Percentiles rank a stretch among this genome's conserved stretches.
These are phyloP conservation scores for Phytopythium boreale DNA, from an alignment of 352 stramenopile genomes.

Conservation along the genomic window DNA sequence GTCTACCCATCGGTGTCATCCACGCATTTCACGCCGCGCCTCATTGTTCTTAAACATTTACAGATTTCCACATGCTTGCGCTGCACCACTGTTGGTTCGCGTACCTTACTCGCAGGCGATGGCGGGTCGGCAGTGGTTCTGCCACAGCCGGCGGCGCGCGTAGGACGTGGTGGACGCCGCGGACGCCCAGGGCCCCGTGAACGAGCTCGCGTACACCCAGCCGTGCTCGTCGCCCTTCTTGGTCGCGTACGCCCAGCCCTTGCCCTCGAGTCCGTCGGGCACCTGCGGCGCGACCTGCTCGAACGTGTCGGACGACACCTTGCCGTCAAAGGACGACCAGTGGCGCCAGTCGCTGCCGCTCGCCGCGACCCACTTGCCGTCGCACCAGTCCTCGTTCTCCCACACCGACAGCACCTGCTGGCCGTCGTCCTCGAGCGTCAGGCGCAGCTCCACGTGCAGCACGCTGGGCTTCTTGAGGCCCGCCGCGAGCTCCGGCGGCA, in stretches of 20 bases:
- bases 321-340: constrained; percentile 57
- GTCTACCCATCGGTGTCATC: too few relatives aligned
- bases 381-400: constrained; percentile 63
- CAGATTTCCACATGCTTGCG: neutral
- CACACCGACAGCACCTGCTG: constrained; percentile 56
- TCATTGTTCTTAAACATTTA: constrained; percentile 3
- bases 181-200: constrained; percentile 56
- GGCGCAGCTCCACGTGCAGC: constrained; percentile 41
- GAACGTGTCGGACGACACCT: constrained; percentile 59
- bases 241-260: constrained; percentile 66
- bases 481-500: constrained; percentile 41
- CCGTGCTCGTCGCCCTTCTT: constrained; percentile 63
- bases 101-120: constrained; percentile 35
- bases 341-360: constrained; percentile 51
- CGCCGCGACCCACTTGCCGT: constrained; percentile 39
- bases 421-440: constrained; percentile 49
- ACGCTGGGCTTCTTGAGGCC: constrained; percentile 21
- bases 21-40: too few relatives aligned
- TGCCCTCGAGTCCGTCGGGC: constrained; percentile 41
- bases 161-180: constrained; percentile 23
- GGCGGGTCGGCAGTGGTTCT: constrained; percentile 62
- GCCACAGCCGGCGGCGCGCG: constrained; percentile 61
- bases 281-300: constrained; percentile 60
- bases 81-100: neutral
- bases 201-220: constrained; percentile 66